These are phyloP conservation scores for Ophiostoma pallidulum DNA, from an alignment of 2,329 filamentous ascomycete species.

Conservation along the genomic window DNA sequence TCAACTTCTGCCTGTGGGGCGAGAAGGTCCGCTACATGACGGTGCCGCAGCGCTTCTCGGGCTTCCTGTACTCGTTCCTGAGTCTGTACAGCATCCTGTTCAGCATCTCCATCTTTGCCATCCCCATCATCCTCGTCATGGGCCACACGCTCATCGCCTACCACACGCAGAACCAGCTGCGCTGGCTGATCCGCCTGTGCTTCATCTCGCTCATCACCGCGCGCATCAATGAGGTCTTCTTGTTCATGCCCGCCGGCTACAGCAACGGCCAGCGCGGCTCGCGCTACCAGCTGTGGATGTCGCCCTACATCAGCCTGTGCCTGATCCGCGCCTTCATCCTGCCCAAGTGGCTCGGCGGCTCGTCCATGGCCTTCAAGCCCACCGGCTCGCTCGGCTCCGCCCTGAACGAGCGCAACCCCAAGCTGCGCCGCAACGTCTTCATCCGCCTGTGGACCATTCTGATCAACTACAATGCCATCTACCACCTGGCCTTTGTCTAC, in stretches of 20 bases:
- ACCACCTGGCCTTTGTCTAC: constrained; percentile 17
- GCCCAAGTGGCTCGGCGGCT: constrained; percentile 50
- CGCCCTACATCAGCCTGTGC: constrained; percentile 31
- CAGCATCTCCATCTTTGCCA: constrained; percentile 44
- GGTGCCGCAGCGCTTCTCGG: constrained; percentile 47
- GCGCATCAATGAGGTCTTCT: constrained; percentile 44
- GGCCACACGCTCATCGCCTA: constrained; percentile 49
- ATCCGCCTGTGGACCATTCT: constrained; percentile 45
- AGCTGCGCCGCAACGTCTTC: constrained; percentile 41
- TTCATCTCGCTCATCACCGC: constrained; percentile 42
- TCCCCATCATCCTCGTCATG: constrained; percentile 48
- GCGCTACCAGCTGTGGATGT: constrained; percentile 52
- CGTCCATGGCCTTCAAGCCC: constrained; percentile 49
- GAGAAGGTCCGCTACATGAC: constrained; percentile 43
- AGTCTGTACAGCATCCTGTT: constrained; percentile 33
- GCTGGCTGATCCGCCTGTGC: constrained; percentile 47
- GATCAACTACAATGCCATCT: constrained; percentile 46
- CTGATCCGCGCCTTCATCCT: constrained; percentile 50
- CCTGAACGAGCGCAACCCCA: constrained; percentile 48
- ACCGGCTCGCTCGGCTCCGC: constrained; percentile 47
- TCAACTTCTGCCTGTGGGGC: constrained; percentile 50
- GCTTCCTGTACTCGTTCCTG: constrained; percentile 47
- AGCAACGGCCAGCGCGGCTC: constrained; percentile 47
- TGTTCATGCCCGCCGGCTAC: constrained; percentile 49
- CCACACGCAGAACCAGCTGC: constrained; percentile 40